Conservation (phyloP, 164 flowering plant genomes). For the Kalanchoe fedtschenkoi region DNA sequence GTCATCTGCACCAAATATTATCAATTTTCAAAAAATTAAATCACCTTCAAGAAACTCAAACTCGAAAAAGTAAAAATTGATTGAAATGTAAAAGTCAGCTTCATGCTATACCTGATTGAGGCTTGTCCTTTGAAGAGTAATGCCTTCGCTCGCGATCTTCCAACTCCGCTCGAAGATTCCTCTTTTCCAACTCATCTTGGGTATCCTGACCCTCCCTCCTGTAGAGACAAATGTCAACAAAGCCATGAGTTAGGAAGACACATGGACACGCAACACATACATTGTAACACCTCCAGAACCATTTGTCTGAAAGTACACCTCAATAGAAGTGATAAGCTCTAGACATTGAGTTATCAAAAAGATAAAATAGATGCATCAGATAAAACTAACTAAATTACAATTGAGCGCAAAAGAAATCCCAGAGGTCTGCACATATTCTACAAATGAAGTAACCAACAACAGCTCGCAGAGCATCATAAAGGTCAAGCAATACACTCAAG, state of each 20-base stretch:
- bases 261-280: not conserved
- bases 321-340: no score
- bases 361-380: not conserved
- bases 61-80: not conserved
- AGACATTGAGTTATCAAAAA: not conserved
- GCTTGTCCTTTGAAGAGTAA: slow-evolving; percentile 68
- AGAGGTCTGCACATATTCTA: not conserved
- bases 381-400: no score
- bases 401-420: not conserved
- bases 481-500: not conserved
- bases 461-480: not conserved
- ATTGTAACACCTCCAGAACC: not conserved
- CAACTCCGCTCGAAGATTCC: slow-evolving; percentile 79
- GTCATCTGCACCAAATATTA: slow-evolving; percentile 54
- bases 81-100: not conserved
- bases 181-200: slow-evolving; percentile 77
- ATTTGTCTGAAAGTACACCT: not conserved
- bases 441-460: not conserved
- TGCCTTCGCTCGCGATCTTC: slow-evolving; percentile 87
- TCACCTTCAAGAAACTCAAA: not conserved
- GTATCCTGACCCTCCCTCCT: slow-evolving; percentile 97
- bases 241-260: not conserved
- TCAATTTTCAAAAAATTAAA: not conserved
- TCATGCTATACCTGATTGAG: slow-evolving; percentile 22
- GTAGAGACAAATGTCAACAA: slow-evolving; percentile 10